Conservation (phyloP, 1,284 basidiomycete species). For the Rhodotorula sp. region DNA sequence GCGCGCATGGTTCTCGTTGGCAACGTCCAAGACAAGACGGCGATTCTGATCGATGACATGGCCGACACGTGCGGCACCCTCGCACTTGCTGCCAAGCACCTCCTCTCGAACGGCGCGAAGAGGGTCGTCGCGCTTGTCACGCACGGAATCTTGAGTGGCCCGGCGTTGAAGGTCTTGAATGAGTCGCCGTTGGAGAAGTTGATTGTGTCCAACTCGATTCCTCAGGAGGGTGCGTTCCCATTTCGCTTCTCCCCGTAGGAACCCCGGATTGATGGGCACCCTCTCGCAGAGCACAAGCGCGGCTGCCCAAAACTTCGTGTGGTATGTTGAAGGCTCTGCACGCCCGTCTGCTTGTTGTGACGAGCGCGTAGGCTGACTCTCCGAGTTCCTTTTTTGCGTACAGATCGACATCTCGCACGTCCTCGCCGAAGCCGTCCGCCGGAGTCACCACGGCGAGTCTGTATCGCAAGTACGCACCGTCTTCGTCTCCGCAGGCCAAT, state of each 20-base stretch:
- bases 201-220: slow-evolving; percentile 97
- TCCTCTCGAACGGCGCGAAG: slow-evolving; percentile 84
- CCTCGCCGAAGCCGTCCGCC: slow-evolving; percentile 79
- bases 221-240: slow-evolving; percentile 58
- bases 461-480: slow-evolving; percentile 4
- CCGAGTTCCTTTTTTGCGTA: background rate
- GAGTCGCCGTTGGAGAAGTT: slow-evolving; percentile 73
- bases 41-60: slow-evolving; percentile 99
- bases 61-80: slow-evolving; percentile 99
- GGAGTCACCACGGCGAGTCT: slow-evolving; percentile 25
- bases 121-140: slow-evolving; percentile 92
- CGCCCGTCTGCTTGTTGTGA: background rate
- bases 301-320: background rate
- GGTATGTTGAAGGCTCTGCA: no score
- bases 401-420: slow-evolving; percentile 91
- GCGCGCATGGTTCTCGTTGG: slow-evolving; percentile 99
- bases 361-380: background rate
- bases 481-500: slow-evolving; percentile 12
- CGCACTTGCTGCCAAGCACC: slow-evolving; percentile 83
- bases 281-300: no score
- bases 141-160: slow-evolving; percentile 92
- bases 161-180: slow-evolving; percentile 50
- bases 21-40: slow-evolving; percentile 85
- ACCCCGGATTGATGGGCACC: no score
- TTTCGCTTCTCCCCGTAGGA: background rate